Evolutionary conservation across 2,329 filamentous ascomycete species (phyloP).

Genomic region (Colletotrichum sp.): DNA sequence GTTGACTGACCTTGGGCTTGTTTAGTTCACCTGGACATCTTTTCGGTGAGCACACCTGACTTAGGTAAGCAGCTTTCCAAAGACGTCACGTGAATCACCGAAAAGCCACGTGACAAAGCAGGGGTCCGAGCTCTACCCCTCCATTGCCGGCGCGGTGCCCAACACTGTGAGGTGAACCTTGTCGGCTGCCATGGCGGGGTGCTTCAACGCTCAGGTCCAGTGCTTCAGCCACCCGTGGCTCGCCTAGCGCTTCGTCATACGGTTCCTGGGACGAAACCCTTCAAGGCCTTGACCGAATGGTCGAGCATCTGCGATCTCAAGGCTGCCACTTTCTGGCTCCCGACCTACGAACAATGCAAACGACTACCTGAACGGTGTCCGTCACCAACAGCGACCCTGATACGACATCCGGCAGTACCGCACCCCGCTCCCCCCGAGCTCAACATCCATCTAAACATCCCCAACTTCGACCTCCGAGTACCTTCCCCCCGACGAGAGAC

Average conservation of each 20-base stretch:
- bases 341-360: constrained; percentile 1
- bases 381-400: neutral
- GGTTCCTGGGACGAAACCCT: constrained; percentile 12
- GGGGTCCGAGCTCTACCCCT: constrained; percentile 12
- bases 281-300: constrained; percentile 7
- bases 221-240: constrained; percentile 19
- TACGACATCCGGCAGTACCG: neutral
- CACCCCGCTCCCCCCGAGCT: neutral
- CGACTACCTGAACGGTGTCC: constrained; percentile 2
- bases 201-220: neutral
- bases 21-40: neutral
- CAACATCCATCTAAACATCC: neutral
- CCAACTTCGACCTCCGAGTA: neutral
- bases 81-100: accelerated
- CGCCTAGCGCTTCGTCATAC: constrained; percentile 19
- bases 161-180: constrained; percentile 6
- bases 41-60: neutral
- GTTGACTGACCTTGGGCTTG: neutral
- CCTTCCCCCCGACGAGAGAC: neutral
- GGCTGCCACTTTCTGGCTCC: constrained; percentile 13
- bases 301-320: neutral
- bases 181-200: constrained; percentile 10
- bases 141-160: neutral
- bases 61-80: neutral
- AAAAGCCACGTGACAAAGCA: neutral